Percentiles rank a stretch among this genome's conserved stretches.
Conservation (phyloP, 1,284 basidiomycete genomes). For the Sutorius eximius region DNA sequence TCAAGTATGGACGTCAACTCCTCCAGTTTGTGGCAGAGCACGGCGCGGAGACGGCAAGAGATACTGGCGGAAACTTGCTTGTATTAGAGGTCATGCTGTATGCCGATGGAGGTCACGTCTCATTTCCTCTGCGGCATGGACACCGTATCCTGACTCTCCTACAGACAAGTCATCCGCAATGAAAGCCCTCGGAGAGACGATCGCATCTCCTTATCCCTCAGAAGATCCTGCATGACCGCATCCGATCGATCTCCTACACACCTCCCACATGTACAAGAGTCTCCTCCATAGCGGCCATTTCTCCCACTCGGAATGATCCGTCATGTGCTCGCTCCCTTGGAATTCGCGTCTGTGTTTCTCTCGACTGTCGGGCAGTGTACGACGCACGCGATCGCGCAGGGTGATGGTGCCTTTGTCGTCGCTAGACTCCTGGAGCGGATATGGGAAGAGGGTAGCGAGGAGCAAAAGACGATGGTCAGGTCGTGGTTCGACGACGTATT, state of each 20-base stretch:
- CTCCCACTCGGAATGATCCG: conserved; percentile 55
- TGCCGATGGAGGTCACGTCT: conserved; percentile 68
- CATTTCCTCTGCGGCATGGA: conserved; percentile 13
- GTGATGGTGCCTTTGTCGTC: conserved; percentile 75
- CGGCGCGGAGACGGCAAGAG: conserved; percentile 59
- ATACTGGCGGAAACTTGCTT: conserved; percentile 76
- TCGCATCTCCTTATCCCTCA: conserved; percentile 58
- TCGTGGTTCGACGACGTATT: conserved; percentile 51
- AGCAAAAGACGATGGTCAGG: conserved; percentile 45
- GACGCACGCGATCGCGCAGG: conserved; percentile 59
- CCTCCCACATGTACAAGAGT: conserved; percentile 80
- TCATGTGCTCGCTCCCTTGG: conserved; percentile 50
- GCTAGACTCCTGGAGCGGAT: conserved; percentile 75
- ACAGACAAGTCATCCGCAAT: conserved; percentile 71
- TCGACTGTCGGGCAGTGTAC: conserved; percentile 56
- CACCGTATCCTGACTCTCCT: neutral
- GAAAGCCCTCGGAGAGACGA: conserved; percentile 55
- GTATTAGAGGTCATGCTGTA: conserved; percentile 80
- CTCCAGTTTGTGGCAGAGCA: conserved; percentile 64
- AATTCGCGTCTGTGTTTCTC: conserved; percentile 63
- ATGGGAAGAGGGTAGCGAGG: conserved; percentile 41
- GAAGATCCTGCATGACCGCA: conserved; percentile 51
- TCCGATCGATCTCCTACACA: conserved; percentile 76
- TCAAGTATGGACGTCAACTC: conserved; percentile 80
- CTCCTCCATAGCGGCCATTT: conserved; percentile 89